Evolutionary conservation across 495 filamentous ascomycete species (phyloP).

Genomic region (Xanthoparmelia taractica): DNA sequence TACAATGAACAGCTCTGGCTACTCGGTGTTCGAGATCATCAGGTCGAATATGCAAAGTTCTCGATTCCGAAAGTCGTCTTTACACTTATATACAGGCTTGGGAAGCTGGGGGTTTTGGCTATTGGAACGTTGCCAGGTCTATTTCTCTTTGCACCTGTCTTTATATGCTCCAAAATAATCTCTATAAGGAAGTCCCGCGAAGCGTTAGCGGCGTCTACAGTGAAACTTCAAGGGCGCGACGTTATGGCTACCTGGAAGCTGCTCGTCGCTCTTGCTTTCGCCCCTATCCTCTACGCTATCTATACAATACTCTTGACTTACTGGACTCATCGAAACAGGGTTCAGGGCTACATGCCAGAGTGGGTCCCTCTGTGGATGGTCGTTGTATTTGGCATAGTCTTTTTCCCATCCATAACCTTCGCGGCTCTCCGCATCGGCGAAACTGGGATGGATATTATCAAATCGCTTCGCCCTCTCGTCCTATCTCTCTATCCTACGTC

Average conservation of each 20-base stretch:
- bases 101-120: slow-evolving; percentile 66
- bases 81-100: slow-evolving; percentile 70
- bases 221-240: slow-evolving; percentile 89
- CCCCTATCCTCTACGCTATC: slow-evolving; percentile 73
- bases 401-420: slow-evolving; percentile 87
- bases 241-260: slow-evolving; percentile 99
- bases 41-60: slow-evolving; percentile 86
- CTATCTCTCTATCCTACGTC: slow-evolving; percentile 79
- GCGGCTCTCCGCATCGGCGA: slow-evolving; percentile 93
- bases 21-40: slow-evolving; percentile 85
- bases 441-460: slow-evolving; percentile 95
- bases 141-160: slow-evolving; percentile 83
- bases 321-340: slow-evolving; percentile 72
- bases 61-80: slow-evolving; percentile 65
- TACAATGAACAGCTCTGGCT: slow-evolving; percentile 88
- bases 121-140: slow-evolving; percentile 81
- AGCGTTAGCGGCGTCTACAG: slow-evolving; percentile 83
- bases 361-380: slow-evolving; percentile 77
- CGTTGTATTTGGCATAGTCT: slow-evolving; percentile 58
- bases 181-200: slow-evolving; percentile 85
- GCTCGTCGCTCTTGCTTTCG: slow-evolving; percentile 80
- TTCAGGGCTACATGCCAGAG: slow-evolving; percentile 69
- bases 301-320: slow-evolving; percentile 68
- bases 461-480: slow-evolving; percentile 85
- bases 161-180: slow-evolving; percentile 79